A percentile compares a stretch with the other conserved stretches of the same genome.
Conservation (phyloP, 148 eudicot genomes). For the Heliamphora exappendiculata region DNA sequence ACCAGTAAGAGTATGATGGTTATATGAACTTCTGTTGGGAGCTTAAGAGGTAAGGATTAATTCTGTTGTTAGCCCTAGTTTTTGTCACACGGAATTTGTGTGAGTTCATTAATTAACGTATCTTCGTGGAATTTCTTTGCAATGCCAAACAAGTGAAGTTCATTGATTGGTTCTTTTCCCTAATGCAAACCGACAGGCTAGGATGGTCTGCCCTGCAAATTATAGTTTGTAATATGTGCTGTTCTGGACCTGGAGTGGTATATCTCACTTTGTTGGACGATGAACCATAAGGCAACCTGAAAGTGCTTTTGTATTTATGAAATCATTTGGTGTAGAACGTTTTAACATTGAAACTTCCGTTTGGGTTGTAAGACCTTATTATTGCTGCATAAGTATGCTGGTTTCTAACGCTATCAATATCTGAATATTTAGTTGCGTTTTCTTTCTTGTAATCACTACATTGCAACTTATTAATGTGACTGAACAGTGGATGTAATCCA, state of each 20-base stretch:
- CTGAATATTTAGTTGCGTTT: background rate
- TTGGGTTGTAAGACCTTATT: background rate
- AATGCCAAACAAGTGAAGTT: conserved; percentile 15
- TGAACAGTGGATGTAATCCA: background rate
- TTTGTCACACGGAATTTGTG: conserved; percentile 15
- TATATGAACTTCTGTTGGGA: background rate
- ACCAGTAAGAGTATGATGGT: conserved; percentile 58
- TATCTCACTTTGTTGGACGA: background rate
- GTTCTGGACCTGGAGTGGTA: background rate
- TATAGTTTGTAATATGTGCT: background rate
- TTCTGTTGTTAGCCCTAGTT: too few relatives aligned
- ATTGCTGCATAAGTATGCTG: background rate
- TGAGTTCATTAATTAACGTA: conserved; percentile 9
- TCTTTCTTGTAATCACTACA: background rate
- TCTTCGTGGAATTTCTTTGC: conserved; percentile 14
- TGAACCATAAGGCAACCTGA: background rate
- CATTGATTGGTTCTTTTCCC: background rate
- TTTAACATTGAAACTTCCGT: background rate
- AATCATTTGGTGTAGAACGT: background rate
- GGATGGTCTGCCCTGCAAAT: conserved; percentile 7
- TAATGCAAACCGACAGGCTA: too few relatives aligned
- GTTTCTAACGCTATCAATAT: background rate
- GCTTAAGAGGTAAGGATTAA: conserved; percentile 10
- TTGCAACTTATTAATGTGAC: background rate
- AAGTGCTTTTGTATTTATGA: too few relatives aligned